A percentile compares a stretch with the other conserved stretches of the same genome.
These are phyloP conservation scores for Fraxinus angustifolia DNA, from an alignment of 305 asterid genomes.

Conservation along the genomic window DNA sequence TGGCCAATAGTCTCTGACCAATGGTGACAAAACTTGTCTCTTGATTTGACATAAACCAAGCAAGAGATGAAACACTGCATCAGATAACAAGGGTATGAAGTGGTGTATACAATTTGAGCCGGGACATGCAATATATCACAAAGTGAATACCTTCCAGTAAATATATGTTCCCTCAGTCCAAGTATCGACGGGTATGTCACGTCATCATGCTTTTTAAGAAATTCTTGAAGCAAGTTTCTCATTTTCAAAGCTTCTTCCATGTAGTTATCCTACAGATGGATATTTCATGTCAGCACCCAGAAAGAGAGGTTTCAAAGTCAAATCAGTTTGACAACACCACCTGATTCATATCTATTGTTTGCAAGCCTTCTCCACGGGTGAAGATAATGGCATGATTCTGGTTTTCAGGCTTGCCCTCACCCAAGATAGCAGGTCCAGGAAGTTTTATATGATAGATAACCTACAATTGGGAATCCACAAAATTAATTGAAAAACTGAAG, in stretches of 20 bases:
- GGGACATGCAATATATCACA: constrained; percentile 17
- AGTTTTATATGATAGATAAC: constrained; percentile 88
- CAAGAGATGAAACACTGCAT: constrained; percentile 99
- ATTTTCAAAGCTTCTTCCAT: constrained; percentile 99
- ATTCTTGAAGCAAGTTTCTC: constrained; percentile 97
- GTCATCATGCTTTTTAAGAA: constrained; percentile 78
- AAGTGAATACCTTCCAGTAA: constrained; percentile 83
- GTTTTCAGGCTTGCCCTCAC: constrained; percentile 99
- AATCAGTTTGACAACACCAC: constrained; percentile 32
- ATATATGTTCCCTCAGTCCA: constrained; percentile 96
- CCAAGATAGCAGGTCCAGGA: constrained; percentile 92
- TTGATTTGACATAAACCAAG: constrained; percentile 99
- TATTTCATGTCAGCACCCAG: constrained; percentile 29
- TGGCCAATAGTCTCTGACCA: constrained; percentile 94
- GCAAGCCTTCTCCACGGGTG: constrained; percentile 98
- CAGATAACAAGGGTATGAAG: constrained; percentile 23
- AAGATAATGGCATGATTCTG: constrained; percentile 98
- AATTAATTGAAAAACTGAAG: constrained; percentile 12
- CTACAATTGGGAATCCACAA: constrained; percentile 35
- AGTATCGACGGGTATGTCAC: constrained; percentile 91
- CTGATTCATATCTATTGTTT: constrained; percentile 99
- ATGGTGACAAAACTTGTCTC: constrained; percentile 97
- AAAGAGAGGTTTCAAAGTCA: constrained; percentile 20
- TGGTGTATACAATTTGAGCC: constrained; percentile 3
- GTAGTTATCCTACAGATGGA: constrained; percentile 71